Conservation (phyloP, 2,329 filamentous ascomycete species). For the Talaromyces albobiverticillius region DNA sequence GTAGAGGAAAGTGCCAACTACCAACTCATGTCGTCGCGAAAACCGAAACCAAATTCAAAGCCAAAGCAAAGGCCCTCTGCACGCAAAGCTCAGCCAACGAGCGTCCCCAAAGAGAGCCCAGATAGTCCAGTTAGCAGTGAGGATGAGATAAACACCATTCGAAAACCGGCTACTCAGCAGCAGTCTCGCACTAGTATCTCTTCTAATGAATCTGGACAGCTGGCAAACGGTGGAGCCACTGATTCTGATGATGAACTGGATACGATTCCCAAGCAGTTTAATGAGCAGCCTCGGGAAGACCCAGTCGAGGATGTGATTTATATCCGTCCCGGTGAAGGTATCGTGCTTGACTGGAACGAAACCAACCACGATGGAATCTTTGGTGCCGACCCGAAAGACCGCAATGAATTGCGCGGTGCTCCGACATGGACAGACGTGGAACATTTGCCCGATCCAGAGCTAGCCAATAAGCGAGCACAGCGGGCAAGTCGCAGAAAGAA, state of each 20-base stretch:
- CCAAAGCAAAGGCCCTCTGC: conserved; percentile 16
- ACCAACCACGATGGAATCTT: conserved; percentile 72
- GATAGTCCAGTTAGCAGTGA: conserved; percentile 30
- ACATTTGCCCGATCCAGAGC: conserved; percentile 57
- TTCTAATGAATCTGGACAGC: conserved; percentile 19
- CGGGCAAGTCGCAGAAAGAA: conserved; percentile 66
- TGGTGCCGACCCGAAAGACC: conserved; percentile 36
- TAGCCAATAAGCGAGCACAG: conserved; percentile 61
- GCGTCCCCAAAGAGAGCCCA: conserved; percentile 14
- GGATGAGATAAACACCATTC: conserved; percentile 27
- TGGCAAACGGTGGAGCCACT: conserved; percentile 14
- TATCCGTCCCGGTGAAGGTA: conserved; percentile 75
- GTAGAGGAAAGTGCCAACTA: conserved; percentile 60
- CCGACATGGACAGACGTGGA: conserved; percentile 57
- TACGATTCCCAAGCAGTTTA: conserved; percentile 14
- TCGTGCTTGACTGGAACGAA: conserved; percentile 81
- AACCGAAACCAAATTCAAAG: conserved; percentile 26
- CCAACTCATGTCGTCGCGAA: conserved; percentile 52
- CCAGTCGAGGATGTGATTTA: conserved; percentile 35
- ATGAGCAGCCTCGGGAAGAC: conserved; percentile 20
- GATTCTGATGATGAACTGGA: conserved; percentile 20
- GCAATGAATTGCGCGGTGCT: conserved; percentile 56
- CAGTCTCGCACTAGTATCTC: conserved; percentile 17
- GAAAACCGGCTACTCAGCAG: conserved; percentile 14
- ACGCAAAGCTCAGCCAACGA: conserved; percentile 17